Evolutionary conservation across 2,329 filamentous ascomycete species (phyloP).

Genomic region (Pyrenochaeta sp.): DNA sequence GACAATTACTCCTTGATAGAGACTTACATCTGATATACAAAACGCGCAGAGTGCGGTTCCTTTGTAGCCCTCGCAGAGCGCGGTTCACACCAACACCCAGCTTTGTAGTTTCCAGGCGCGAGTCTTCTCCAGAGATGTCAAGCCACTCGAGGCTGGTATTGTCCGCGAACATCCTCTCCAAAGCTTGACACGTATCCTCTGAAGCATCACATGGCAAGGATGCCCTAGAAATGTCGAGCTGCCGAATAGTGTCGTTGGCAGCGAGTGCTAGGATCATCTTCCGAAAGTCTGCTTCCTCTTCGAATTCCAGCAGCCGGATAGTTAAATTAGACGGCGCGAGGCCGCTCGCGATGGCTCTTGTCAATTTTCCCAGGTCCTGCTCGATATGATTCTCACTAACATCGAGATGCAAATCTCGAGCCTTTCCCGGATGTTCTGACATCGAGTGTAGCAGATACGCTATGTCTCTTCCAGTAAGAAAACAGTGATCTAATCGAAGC

Average conservation of each 20-base stretch:
- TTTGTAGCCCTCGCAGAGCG: slow-evolving; percentile 70
- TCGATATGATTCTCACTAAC: slow-evolving; percentile 70
- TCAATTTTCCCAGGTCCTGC: slow-evolving; percentile 60
- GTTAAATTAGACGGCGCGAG: slow-evolving; percentile 70
- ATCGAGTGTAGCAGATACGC: slow-evolving; percentile 72
- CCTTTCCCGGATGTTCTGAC: slow-evolving; percentile 58
- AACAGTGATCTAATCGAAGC: slow-evolving; percentile 72
- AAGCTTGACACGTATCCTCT: slow-evolving; percentile 70
- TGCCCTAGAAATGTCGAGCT: slow-evolving; percentile 74
- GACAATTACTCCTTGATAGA: no score
- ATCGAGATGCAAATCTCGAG: slow-evolving; percentile 70
- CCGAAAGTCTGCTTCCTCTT: slow-evolving; percentile 70
- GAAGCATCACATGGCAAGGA: slow-evolving; percentile 74
- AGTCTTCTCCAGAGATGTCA: slow-evolving; percentile 76
- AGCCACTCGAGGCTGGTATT: slow-evolving; percentile 72
- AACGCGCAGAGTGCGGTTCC: slow-evolving; percentile 68
- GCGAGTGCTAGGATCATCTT: slow-evolving; percentile 69
- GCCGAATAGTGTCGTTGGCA: slow-evolving; percentile 68
- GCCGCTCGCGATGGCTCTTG: slow-evolving; percentile 60
- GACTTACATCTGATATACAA: slow-evolving; percentile 66
- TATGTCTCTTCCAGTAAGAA: slow-evolving; percentile 70
- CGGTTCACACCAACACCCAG: slow-evolving; percentile 74
- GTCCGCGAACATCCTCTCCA: slow-evolving; percentile 71
- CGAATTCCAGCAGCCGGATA: slow-evolving; percentile 74
- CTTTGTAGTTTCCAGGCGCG: slow-evolving; percentile 73